Evolutionary conservation across 306 rosid genomes (phyloP).

Genomic region (Cucurbita moschata): DNA sequence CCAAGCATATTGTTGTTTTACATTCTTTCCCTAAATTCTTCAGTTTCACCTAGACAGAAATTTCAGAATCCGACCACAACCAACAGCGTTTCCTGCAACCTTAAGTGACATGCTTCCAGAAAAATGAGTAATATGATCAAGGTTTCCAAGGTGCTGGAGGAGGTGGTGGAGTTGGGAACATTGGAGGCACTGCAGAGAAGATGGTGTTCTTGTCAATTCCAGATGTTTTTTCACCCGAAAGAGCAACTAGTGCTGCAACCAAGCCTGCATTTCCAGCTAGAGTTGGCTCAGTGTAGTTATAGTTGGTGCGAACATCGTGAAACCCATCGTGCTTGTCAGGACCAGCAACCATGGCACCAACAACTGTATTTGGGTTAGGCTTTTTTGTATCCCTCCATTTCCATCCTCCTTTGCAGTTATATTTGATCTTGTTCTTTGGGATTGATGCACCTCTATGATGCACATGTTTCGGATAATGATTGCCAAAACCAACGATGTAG

Average conservation of each 20-base stretch:
- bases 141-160: constrained; percentile 99
- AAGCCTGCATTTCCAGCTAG: constrained; percentile 94
- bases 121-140: constrained; percentile 12
- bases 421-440: constrained; percentile 76
- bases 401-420: constrained; percentile 95
- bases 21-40: background rate
- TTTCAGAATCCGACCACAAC: constrained; percentile 22
- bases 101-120: background rate
- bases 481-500: constrained; percentile 72
- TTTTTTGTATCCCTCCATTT: constrained; percentile 75
- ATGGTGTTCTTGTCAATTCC: constrained; percentile 75
- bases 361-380: constrained; percentile 71
- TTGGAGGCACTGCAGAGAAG: constrained; percentile 91
- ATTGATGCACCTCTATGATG: constrained; percentile 95
- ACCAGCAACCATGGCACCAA: constrained; percentile 97
- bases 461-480: constrained; percentile 74
- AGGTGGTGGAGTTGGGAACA: constrained; percentile 99
- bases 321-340: constrained; percentile 91
- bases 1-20: background rate
- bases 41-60: constrained; percentile 16
- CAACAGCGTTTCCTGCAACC: constrained; percentile 2
- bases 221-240: constrained; percentile 62
- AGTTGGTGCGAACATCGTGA: constrained; percentile 73
- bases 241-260: constrained; percentile 76
- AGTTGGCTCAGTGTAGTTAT: constrained; percentile 94